Base-by-base conservation (phyloP, 768 basidiomycete genomes). In the Termitomyces sp. region DNA sequence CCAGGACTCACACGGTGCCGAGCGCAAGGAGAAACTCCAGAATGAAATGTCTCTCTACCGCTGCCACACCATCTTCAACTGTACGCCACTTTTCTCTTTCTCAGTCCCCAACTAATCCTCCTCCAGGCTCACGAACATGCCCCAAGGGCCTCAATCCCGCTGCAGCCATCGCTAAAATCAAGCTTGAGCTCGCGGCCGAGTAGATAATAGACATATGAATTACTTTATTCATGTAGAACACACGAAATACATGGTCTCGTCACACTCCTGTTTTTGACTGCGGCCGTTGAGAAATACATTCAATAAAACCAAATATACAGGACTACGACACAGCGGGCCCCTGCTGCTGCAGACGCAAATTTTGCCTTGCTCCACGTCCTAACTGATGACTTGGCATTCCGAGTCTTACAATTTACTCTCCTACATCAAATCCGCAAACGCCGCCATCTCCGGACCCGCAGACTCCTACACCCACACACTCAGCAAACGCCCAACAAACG, bases 1-100 rank as follows among this genome's bases (percentile, higher is more conserved):
- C 8, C 63, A 92, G 87, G 96, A 98, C 70, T 71, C 85, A 22
- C 81, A 91, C 68, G 82, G 80, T 11, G 82, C 84, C 2, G 79
- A 93, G 68, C 84, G 96, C 59, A 94, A 88, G 80, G 94, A 94
- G 70, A 86, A 86, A 67, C 80, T 99, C 63, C 92, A 98, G 76
- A 99, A 99, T 74, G 88, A 93, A 67, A 80, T 98, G 81, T 94
- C 92, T 69, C 74, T 99, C 71, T 99, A 97, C 78, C 85, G 96
- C 58, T 98, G 96, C 79, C 96, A 98, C 75, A 98, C 96, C 50
- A 98, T 97, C 76, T 97, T 98, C 80, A 97, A 97, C 76, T 93
- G 93, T 90, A 57, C 30, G 81, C 71, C 47, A 28, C 16, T 5
- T 52, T 62, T 30, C 40, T 50, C 16, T 43, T 8, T 26, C 43